These are phyloP conservation scores for Cercospora zeae-maydis DNA, from an alignment of 2,329 filamentous ascomycete species.

Conservation along the genomic window DNA sequence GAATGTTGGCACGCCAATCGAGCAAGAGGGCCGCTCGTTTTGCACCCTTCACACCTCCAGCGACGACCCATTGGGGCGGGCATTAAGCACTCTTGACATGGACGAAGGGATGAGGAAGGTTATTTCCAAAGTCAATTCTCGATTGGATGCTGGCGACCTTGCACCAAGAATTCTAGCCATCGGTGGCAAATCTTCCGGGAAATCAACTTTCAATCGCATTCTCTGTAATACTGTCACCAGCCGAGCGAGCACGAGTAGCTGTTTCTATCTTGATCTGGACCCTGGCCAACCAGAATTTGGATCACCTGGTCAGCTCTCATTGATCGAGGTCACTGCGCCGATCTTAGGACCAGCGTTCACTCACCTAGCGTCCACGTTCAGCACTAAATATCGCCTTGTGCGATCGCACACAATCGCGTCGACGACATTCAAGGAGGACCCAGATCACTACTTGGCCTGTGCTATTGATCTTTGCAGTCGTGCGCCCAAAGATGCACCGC, in stretches of 20 bases:
- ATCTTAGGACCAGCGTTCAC: conserved; percentile 67
- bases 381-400: conserved; percentile 42
- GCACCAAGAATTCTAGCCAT: conserved; percentile 55
- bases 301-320: conserved; percentile 65
- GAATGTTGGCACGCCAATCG: conserved; percentile 60
- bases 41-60: conserved; percentile 31
- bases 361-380: conserved; percentile 46
- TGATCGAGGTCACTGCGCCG: conserved; percentile 58
- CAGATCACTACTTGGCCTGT: conserved; percentile 63
- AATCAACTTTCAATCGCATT: conserved; percentile 68
- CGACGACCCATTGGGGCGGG: conserved; percentile 22
- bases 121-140: conserved; percentile 46
- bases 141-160: conserved; percentile 16
- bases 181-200: conserved; percentile 69
- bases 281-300: conserved; percentile 74
- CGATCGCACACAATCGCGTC: conserved; percentile 65
- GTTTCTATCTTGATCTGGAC: conserved; percentile 68
- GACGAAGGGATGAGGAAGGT: conserved; percentile 28
- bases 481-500: conserved; percentile 51
- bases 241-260: conserved; percentile 27
- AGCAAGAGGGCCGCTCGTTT: conserved; percentile 32
- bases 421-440: conserved; percentile 62
- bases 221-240: conserved; percentile 66
- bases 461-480: conserved; percentile 59
- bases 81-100: conserved; percentile 31